Percentiles rank a stretch among this genome's conserved stretches.
phyloP scores from a whole-genome alignment of 148 eudicot species.

The Fallopia convolvulus region DNA sequence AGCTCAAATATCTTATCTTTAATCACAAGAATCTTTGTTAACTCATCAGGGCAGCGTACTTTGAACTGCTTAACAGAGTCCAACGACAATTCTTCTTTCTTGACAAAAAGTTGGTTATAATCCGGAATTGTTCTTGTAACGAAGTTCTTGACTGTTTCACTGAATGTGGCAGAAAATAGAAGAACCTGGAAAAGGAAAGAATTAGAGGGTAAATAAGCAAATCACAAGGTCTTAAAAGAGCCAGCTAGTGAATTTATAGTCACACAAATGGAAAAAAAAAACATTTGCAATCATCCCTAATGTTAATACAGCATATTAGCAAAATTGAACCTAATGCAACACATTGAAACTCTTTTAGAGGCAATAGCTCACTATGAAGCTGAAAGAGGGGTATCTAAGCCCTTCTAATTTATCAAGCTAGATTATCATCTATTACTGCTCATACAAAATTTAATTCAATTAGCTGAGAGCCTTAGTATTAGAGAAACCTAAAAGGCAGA shows the following conservation, averaged over 20 bases:
- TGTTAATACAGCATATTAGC: neutral
- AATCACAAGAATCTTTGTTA: slow-evolving; percentile 55
- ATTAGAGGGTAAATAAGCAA: slow-evolving; percentile 1
- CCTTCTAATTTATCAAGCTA: neutral
- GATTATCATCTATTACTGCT: neutral
- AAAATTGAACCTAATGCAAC: neutral
- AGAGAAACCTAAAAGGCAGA: neutral
- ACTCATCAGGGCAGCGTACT: slow-evolving; percentile 74
- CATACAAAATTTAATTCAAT: neutral
- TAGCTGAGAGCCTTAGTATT: neutral
- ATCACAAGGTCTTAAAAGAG: neutral
- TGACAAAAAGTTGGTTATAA: slow-evolving; percentile 75
- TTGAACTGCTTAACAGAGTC: slow-evolving; percentile 83
- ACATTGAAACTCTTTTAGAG: neutral
- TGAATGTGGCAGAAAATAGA: slow-evolving; percentile 83
- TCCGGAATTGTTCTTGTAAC: slow-evolving; percentile 51
- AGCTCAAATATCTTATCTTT: slow-evolving; percentile 71
- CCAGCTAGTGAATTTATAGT: neutral
- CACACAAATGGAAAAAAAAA: neutral
- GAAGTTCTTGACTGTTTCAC: slow-evolving; percentile 57
- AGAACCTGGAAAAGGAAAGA: slow-evolving; percentile 48
- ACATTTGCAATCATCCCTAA: neutral
- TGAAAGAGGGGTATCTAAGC: neutral
- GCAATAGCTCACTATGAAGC: neutral
- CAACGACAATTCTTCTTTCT: slow-evolving; percentile 78